phyloP scores from a whole-genome alignment of 1,139 yeast genomes.

The Nakaseomyces bracarensis region DNA sequence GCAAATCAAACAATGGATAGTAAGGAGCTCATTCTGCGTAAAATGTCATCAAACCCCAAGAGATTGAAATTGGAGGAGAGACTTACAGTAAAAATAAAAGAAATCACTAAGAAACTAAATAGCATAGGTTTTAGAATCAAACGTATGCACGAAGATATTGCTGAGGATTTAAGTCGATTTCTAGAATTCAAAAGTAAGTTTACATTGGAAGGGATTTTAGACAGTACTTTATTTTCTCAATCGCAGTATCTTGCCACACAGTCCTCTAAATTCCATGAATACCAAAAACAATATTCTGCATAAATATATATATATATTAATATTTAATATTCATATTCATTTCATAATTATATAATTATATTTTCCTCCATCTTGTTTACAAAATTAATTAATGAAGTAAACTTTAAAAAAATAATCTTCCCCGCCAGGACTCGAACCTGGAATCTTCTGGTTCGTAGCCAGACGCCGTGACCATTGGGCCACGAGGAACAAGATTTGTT shows the following conservation, averaged over 20 bases:
- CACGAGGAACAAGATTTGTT: constrained; percentile 52
- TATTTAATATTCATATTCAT: background rate
- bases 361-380: too few species aligned
- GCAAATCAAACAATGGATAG: constrained; percentile 6
- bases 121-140: constrained; percentile 19
- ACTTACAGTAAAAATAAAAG: constrained; percentile 28
- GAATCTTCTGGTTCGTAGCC: constrained; percentile 92
- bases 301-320: background rate
- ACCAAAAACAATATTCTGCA: background rate
- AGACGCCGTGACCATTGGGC: constrained; percentile 93
- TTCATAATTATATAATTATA: background rate
- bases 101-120: constrained; percentile 13
- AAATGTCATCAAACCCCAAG: constrained; percentile 16
- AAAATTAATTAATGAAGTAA: background rate
- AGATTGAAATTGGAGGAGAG: constrained; percentile 33
- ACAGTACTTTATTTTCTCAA: constrained; percentile 19
- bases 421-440: constrained; percentile 97
- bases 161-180: constrained; percentile 54
- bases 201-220: constrained; percentile 30
- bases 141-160: constrained; percentile 46
- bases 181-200: constrained; percentile 43
- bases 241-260: background rate
- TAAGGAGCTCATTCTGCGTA: background rate
- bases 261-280: background rate
- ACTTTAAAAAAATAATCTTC: constrained; percentile 46